Evolutionary conservation across 805 yeast species (phyloP).

Genomic region (Torulaspora maleeae): DNA sequence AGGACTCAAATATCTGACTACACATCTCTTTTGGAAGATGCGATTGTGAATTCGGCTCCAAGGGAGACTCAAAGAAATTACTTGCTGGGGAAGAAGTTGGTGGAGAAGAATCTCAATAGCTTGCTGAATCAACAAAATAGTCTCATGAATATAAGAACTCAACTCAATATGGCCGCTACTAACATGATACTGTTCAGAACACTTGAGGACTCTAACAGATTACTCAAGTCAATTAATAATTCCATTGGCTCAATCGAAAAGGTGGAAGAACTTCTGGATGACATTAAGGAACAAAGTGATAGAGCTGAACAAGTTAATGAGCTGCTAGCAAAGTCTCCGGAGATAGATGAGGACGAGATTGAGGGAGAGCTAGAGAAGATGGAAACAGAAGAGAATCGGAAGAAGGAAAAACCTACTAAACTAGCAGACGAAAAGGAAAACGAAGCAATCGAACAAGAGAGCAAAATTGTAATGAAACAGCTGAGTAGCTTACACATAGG

Average conservation of each 20-base stretch:
- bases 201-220: conserved; percentile 35
- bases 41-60: conserved; percentile 24
- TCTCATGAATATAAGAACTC: conserved; percentile 37
- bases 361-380: conserved; percentile 41
- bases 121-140: conserved; percentile 36
- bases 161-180: conserved; percentile 43
- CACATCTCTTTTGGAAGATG: conserved; percentile 16
- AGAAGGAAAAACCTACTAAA: conserved; percentile 1
- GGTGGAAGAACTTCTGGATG: conserved; percentile 41
- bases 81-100: conserved; percentile 36
- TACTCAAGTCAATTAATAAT: conserved; percentile 38
- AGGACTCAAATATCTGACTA: conserved; percentile 20
- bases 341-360: conserved; percentile 34
- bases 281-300: conserved; percentile 37
- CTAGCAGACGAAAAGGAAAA: not conserved
- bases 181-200: conserved; percentile 39
- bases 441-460: conserved; percentile 1
- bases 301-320: conserved; percentile 40
- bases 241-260: conserved; percentile 43
- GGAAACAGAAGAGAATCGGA: conserved; percentile 23
- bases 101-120: conserved; percentile 34
- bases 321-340: conserved; percentile 19
- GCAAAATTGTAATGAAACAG: conserved; percentile 22
- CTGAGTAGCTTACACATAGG: conserved; percentile 25
- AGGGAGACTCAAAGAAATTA: conserved; percentile 32